phyloP scores from a whole-genome alignment of 352 stramenopile species.

The Phytophthora meadii region DNA sequence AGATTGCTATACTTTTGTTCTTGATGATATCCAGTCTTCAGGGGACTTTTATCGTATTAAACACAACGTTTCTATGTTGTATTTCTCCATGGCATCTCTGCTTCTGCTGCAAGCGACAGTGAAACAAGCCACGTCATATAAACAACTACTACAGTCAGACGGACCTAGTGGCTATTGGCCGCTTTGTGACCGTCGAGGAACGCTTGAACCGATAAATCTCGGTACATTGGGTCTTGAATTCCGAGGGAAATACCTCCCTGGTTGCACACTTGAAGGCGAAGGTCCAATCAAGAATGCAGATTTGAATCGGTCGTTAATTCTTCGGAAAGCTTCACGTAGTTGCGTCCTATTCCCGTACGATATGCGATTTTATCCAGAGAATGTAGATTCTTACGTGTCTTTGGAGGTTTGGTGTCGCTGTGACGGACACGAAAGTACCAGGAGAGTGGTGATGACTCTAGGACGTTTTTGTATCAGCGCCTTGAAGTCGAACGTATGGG shows the following conservation, averaged over 20 bases:
- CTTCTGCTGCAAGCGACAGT: slow-evolving; percentile 79
- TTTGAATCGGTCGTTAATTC: slow-evolving; percentile 72
- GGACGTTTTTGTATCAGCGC: slow-evolving; percentile 80
- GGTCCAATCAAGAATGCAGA: slow-evolving; percentile 87
- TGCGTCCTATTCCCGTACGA: slow-evolving; percentile 67
- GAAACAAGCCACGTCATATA: slow-evolving; percentile 83
- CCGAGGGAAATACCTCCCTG: slow-evolving; percentile 61
- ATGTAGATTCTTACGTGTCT: slow-evolving; percentile 50
- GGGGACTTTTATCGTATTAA: slow-evolving; percentile 66
- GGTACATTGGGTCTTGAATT: slow-evolving; percentile 57
- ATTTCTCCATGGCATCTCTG: slow-evolving; percentile 90
- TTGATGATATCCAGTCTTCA: slow-evolving; percentile 64
- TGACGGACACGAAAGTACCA: slow-evolving; percentile 72
- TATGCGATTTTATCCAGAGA: slow-evolving; percentile 45
- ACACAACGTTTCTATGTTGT: slow-evolving; percentile 85
- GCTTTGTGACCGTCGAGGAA: slow-evolving; percentile 84
- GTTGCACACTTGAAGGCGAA: slow-evolving; percentile 72
- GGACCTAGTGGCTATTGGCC: slow-evolving; percentile 86
- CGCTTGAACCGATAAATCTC: slow-evolving; percentile 72
- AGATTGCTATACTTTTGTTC: slow-evolving; percentile 76
- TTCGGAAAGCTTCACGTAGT: slow-evolving; percentile 62
- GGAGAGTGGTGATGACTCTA: slow-evolving; percentile 71
- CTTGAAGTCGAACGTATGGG: slow-evolving; percentile 79
- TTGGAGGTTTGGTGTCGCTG: slow-evolving; percentile 85
- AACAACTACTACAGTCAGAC: slow-evolving; percentile 75